Base-by-base conservation (phyloP, 129 eudicot species). In the Heracleum sosnowskyi region DNA sequence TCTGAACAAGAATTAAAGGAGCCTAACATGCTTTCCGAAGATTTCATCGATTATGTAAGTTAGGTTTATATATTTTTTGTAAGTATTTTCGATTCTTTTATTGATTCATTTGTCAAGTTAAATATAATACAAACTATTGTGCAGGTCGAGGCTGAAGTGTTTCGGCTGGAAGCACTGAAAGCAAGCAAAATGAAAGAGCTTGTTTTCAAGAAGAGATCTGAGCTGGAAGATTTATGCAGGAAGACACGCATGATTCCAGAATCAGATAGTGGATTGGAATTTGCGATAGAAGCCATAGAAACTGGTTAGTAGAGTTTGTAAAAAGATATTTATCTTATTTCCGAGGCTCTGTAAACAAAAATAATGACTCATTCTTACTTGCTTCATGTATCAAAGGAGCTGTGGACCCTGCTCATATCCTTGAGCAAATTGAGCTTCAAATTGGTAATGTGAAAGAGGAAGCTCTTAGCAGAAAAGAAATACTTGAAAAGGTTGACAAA, bases 151-250 rank as follows among this genome's bases (percentile, higher is more conserved):
- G 89, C 89, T 31, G 99, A 95, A 87, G 96, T 95, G 51, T 87
- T 86, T 68, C 80, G 97, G 60, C 84, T 95, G 83, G 99, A 95
- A 82, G 89, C 84, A 51, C 79, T 91, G 47, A 95, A 95, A 87
- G 85, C 94, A 60, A 90, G 97, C 88, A 95, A 90, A 84, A 86
- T 92, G 99, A 92, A 90, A 84, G 99, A 95, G 77, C 89, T 95
- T 47, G 96, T 95, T 78, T 80, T 86, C 75, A 95, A 92, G 86
- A 95, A 95, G 90, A 88, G 91, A 77, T 84, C 82, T 24, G 99
- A 95, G 83, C 81, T 92, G 35, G 99, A 92, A 77, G 92, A 89
- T 73, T 82, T 91, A 55, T 92, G 99, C 78, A 78, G 95, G 82
- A 95, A 85, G 83, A 95, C 96, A 31, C 99, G 86, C 77, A 71